Evolutionary conservation across 108 stramenopile genomes (phyloP), one percentile per base, ranked within the genome.

Genomic region (Cyclotella sp.): DNA sequence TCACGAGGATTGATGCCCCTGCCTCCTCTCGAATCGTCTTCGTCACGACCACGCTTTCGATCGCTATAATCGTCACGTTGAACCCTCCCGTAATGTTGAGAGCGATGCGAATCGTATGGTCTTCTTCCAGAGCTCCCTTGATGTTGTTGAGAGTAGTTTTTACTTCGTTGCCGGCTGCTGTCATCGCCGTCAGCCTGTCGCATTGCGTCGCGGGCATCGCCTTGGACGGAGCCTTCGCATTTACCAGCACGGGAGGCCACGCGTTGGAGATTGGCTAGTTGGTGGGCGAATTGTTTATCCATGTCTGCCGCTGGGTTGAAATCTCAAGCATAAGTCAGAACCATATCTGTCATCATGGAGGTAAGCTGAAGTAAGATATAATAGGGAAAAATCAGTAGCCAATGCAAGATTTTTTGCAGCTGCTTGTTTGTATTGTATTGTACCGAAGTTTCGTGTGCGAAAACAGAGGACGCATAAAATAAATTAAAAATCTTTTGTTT

Each of bases 261-360:
- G 24, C 81, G 68, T 80, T 88, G 86, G 13, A 91, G 82, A 57
- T 82, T 84, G 41, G 83, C 82, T 29, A 91, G 80, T 51, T 85
- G 88, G n/a, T 76, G 47, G 8, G 90, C 72, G 69, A 91, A 91
- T 57, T 66, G 63, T 9, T 68, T 69, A 41, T 79, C 71, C 81
- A 77, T 79, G 4, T 34, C 34, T 34, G 34, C 34, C 3, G 51
- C 51, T n/a, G 7, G 21, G n/a, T n/a, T n/a, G n/a, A n/a, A n/a
- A n/a, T n/a, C n/a, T n/a, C n/a, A n/a, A n/a, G n/a, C n/a, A n/a
- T n/a, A n/a, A n/a, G n/a, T n/a, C n/a, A n/a, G n/a, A n/a, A n/a
- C n/a, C n/a, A n/a, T n/a, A n/a, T n/a, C n/a, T n/a, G n/a, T n/a
- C n/a, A n/a, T n/a, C n/a, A n/a, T n/a, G n/a, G n/a, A n/a, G n/a